Evolutionary conservation across 371 early-diverging fungal genomes (phyloP).

Genomic region (Syncephalastrum sp.): DNA sequence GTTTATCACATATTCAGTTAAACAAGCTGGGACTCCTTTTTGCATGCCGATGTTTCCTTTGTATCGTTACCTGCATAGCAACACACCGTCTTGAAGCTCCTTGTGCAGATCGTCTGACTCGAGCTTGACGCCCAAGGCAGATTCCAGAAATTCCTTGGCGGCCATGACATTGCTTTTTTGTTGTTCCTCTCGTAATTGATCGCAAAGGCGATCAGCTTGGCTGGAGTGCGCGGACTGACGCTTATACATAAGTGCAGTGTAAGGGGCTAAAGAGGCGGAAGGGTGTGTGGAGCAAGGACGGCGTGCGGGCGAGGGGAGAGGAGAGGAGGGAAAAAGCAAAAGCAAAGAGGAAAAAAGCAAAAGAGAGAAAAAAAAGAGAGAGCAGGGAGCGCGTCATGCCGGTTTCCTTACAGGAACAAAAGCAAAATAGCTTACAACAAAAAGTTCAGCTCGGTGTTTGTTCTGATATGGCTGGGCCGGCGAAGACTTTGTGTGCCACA

Average conservation of each 20-base stretch:
- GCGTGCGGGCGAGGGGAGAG: background rate
- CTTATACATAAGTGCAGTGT: background rate
- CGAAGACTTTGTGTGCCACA: background rate
- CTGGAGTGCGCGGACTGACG: background rate
- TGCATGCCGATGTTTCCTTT: background rate
- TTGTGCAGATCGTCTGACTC: constrained; percentile 28
- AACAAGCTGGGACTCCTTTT: background rate
- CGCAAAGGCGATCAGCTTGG: constrained; percentile 16
- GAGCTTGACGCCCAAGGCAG: constrained; percentile 22
- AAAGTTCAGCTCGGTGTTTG: background rate
- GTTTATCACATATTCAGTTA: background rate
- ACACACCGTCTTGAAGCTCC: constrained; percentile 60
- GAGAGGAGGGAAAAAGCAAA: background rate
- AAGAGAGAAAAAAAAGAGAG: background rate
- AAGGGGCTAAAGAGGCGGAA: background rate
- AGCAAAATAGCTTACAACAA: background rate
- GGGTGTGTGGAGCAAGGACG: background rate
- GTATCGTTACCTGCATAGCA: constrained; percentile 61
- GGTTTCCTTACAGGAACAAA: background rate
- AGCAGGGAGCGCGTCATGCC: background rate
- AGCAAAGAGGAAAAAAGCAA: background rate
- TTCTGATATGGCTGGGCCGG: no score
- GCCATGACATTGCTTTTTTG: constrained; percentile 20
- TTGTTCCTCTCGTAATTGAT: constrained; percentile 23
- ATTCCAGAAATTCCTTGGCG: constrained; percentile 30